These are phyloP conservation scores for Suillus cothurnatus DNA, from an alignment of 768 basidiomycete species.

Conservation along the genomic window DNA sequence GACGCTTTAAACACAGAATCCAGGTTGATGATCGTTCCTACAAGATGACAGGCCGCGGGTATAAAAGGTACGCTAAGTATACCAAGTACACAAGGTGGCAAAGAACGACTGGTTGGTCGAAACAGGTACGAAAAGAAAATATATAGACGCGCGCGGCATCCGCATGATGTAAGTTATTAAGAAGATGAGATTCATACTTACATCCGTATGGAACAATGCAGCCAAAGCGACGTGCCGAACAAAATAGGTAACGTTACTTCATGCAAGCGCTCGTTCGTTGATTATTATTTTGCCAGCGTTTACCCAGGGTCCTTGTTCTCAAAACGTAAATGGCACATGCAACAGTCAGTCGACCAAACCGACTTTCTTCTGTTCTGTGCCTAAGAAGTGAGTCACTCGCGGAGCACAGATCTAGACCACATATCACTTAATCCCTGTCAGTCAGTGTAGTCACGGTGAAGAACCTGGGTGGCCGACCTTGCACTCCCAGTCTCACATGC, in stretches of 20 bases:
- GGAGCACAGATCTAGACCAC: not conserved
- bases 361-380: not conserved
- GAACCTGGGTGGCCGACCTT: not conserved
- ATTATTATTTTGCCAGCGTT: conserved; percentile 1
- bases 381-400: not conserved
- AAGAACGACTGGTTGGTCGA: conserved; percentile 14
- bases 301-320: conserved; percentile 26
- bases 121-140: conserved; percentile 12
- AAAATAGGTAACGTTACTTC: conserved; percentile 4
- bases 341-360: not conserved
- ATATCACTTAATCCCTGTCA: not conserved
- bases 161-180: not conserved
- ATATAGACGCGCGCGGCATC: conserved; percentile 7
- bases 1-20: conserved; percentile 8
- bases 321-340: conserved; percentile 9
- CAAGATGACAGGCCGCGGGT: conserved; percentile 12
- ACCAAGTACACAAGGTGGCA: not conserved
- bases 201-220: conserved; percentile 19
- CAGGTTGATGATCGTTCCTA: conserved; percentile 16
- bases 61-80: not conserved
- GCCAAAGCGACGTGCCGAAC: not conserved
- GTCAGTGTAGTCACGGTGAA: not conserved
- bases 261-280: not conserved
- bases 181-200: conserved; percentile 9
- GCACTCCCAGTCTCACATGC: no score